phyloP scores from a whole-genome alignment of 306 rosid genomes.

The Rosa persica region DNA sequence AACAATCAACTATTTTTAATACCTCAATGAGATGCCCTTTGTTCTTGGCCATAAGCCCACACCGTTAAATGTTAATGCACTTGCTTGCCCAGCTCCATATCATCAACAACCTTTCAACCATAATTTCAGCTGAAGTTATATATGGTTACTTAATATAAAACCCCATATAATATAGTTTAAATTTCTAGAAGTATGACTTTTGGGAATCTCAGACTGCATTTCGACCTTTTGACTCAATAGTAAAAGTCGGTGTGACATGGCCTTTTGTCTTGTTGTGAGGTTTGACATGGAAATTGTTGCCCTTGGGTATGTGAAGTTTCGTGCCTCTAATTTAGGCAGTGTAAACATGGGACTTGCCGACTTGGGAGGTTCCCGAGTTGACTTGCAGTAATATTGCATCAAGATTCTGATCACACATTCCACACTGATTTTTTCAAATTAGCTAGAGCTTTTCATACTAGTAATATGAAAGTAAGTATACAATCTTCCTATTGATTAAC shows the following conservation, averaged over 20 bases:
- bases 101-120: neutral
- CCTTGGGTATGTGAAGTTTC: neutral
- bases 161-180: neutral
- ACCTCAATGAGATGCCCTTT: neutral
- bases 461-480: neutral
- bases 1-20: no score
- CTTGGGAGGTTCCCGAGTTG: neutral
- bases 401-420: slow-evolving; percentile 11
- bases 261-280: neutral
- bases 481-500: neutral
- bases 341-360: slow-evolving; percentile 1
- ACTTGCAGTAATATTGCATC: neutral
- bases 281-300: neutral
- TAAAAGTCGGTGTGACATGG: neutral
- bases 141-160: neutral
- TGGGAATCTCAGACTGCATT: neutral
- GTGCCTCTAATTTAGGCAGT: neutral
- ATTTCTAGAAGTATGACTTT: neutral
- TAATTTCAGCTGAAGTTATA: neutral
- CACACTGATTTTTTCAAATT: neutral
- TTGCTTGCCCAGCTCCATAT: neutral
- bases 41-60: neutral
- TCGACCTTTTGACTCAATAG: neutral
- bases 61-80: neutral
- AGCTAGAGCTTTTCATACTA: neutral